Conservation (phyloP, 2,329 filamentous ascomycete species). For the Colletotrichum ledebouriae region DNA sequence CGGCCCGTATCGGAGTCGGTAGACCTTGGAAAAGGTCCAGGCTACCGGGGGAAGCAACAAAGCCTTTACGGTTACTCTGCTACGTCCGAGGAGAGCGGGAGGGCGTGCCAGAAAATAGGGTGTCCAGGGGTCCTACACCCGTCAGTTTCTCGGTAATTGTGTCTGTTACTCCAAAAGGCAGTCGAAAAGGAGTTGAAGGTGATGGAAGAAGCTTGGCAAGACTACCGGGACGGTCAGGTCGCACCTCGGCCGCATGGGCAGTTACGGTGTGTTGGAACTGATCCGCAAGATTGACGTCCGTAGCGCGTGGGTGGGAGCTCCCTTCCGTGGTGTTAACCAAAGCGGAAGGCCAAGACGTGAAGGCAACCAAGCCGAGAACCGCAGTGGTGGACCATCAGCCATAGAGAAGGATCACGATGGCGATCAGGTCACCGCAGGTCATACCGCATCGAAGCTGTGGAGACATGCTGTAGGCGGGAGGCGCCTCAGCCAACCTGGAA, state of each 20-base stretch:
- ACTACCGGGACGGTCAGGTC: constrained; percentile 39
- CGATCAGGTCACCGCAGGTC: constrained; percentile 12
- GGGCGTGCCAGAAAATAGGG: background rate
- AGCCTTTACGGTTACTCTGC: background rate
- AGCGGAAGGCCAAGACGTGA: background rate
- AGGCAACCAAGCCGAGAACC: constrained; percentile 22
- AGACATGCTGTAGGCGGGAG: constrained; percentile 1
- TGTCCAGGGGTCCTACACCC: background rate
- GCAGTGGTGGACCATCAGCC: constrained; percentile 11
- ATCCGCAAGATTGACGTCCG: background rate
- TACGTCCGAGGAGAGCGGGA: constrained; percentile 7
- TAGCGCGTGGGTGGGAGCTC: background rate
- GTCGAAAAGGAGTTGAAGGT: constrained; percentile 20
- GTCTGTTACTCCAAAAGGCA: constrained; percentile 8
- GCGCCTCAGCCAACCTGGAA: background rate
- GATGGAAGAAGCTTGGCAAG: constrained; percentile 35
- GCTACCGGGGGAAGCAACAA: background rate
- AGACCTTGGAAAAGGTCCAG: constrained; percentile 1
- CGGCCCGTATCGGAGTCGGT: constrained; percentile 1
- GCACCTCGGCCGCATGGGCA: constrained; percentile 37
- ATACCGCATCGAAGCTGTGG: constrained; percentile 1
- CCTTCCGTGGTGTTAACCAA: constrained; percentile 6
- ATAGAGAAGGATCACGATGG: constrained; percentile 17
- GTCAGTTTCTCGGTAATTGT: background rate
- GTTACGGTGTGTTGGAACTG: constrained; percentile 29